Conservation (phyloP, 179 eudicot genomes). For the Silene noctiflora region DNA sequence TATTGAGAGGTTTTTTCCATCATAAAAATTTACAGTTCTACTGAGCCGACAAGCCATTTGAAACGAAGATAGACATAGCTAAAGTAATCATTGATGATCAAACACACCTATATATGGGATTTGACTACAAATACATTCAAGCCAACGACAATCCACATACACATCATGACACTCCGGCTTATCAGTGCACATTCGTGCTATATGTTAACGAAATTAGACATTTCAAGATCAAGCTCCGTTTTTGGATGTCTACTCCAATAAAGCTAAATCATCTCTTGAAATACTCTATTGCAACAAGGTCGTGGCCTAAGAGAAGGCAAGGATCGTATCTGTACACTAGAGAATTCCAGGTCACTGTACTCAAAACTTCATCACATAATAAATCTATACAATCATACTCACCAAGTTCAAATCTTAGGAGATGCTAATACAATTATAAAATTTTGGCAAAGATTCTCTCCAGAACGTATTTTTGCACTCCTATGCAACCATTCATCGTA, state of each 20-base stretch:
- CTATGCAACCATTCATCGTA: background rate
- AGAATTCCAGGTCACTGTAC: background rate
- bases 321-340: background rate
- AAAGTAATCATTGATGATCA: background rate
- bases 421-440: too few species aligned
- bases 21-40: background rate
- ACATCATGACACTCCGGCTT: constrained; percentile 4
- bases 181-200: background rate
- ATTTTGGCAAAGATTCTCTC: background rate
- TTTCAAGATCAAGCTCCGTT: background rate
- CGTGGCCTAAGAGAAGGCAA: background rate
- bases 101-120: background rate
- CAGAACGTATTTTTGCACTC: background rate
- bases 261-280: background rate
- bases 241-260: background rate
- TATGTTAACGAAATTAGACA: background rate
- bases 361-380: background rate
- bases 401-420: too few species aligned
- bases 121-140: background rate
- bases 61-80: background rate
- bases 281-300: background rate
- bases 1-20: constrained; percentile 5
- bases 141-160: background rate
- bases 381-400: too few species aligned
- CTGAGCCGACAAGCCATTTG: background rate